Conservation (phyloP, 257 asterid species). For the Solanum chaucha region DNA sequence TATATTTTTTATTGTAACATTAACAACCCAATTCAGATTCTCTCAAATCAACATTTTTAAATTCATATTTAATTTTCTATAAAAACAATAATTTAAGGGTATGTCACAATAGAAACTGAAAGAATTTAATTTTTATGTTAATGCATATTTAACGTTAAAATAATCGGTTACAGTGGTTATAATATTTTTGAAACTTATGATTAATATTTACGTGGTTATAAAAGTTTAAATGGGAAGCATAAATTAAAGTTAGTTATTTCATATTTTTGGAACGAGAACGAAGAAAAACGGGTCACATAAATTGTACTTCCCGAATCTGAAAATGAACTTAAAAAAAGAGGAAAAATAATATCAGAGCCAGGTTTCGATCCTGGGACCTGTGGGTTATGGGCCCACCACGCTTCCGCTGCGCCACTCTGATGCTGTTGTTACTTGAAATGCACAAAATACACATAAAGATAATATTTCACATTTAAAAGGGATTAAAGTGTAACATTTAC, state of each 20-base stretch:
- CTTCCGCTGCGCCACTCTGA: conserved; percentile 66
- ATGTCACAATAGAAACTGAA: not conserved
- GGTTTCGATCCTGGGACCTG: conserved; percentile 99
- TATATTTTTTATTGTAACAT: not conserved
- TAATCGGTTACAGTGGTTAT: not conserved
- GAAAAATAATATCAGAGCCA: conserved; percentile 56
- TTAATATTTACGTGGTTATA: not conserved
- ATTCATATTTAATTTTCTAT: not conserved
- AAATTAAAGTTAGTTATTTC: too few relatives aligned
- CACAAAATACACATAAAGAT: too few relatives aligned
- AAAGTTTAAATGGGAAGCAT: too few relatives aligned
- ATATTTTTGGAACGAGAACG: too few relatives aligned
- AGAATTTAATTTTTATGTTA: not conserved
- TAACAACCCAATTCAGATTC: not conserved
- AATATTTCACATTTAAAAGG: not conserved
- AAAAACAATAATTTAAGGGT: not conserved
- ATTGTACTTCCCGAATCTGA: not conserved
- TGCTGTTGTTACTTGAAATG: not conserved
- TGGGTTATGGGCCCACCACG: conserved; percentile 99
- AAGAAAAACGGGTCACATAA: too few relatives aligned
- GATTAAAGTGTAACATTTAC: not conserved
- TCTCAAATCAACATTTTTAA: not conserved
- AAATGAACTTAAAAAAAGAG: not conserved
- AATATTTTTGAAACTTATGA: not conserved
- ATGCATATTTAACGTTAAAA: not conserved